Evolutionary conservation across 225 moss, liverwort and hornwort species (phyloP).

Genomic region (Straminergon stramineum): DNA sequence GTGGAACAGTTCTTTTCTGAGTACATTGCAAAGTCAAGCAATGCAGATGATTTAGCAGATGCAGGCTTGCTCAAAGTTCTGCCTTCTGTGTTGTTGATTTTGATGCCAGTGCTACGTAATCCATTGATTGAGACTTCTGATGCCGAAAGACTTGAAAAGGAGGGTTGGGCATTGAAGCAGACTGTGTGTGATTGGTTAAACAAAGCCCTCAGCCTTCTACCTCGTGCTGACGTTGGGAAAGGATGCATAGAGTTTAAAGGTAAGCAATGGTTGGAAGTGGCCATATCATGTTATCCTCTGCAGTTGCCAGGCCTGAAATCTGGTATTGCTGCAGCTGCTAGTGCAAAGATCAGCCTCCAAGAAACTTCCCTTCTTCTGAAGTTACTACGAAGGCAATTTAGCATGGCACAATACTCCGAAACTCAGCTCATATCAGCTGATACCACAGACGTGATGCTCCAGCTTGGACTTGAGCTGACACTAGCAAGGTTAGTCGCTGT

Average conservation of each 20-base stretch:
- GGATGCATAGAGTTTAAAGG: slow-evolving; percentile 11
- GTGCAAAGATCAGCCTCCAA: slow-evolving; percentile 57
- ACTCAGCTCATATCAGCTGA: slow-evolving; percentile 22
- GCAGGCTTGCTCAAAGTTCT: slow-evolving; percentile 50
- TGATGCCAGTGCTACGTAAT: slow-evolving; percentile 85
- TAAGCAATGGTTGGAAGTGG: slow-evolving; percentile 60
- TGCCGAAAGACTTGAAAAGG: slow-evolving; percentile 11
- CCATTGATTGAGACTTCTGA: slow-evolving; percentile 7
- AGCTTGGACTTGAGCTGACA: slow-evolving; percentile 33
- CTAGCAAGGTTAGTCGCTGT: slow-evolving; percentile 70
- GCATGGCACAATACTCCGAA: slow-evolving; percentile 20
- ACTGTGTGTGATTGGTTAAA: slow-evolving; percentile 67
- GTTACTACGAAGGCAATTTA: slow-evolving; percentile 58
- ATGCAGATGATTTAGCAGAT: slow-evolving; percentile 24
- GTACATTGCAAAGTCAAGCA: slow-evolving; percentile 29
- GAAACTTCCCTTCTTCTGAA: slow-evolving; percentile 66
- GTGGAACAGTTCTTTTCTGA: slow-evolving; percentile 51
- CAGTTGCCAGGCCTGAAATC: slow-evolving; percentile 51
- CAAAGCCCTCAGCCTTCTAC: slow-evolving; percentile 52
- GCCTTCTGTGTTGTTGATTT: slow-evolving; percentile 52
- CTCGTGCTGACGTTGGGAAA: slow-evolving; percentile 31
- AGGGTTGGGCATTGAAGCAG: slow-evolving; percentile 31
- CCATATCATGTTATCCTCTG: slow-evolving; percentile 71
- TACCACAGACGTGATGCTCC: neutral
- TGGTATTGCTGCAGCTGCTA: slow-evolving; percentile 69